Base-by-base conservation (phyloP, 2,329 filamentous ascomycete genomes). In the Nigrospora oryzae region DNA sequence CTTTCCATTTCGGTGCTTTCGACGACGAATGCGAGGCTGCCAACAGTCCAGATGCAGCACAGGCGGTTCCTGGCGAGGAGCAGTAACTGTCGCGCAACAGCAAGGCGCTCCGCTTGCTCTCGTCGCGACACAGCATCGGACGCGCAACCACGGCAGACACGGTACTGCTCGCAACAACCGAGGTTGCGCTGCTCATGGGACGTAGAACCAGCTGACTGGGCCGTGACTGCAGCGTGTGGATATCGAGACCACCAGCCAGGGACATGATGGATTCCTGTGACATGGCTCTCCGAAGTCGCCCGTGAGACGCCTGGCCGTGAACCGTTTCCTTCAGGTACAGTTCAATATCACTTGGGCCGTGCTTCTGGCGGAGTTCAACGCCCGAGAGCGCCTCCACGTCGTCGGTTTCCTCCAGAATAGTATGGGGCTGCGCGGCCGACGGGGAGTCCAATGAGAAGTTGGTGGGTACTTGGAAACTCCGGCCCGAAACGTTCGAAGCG, bases 201-300 rank as follows among this genome's bases (percentile, higher is more conserved):
- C 74, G 60, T 49, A 79, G 57, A 17, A 83, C 78, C 47, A 93
- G 75, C 56, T 94, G 87, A 32, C 85, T 87, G 0, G 88, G 87
- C 4, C 86, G 79, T 2, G 76, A 74, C 55, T 84, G 83, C 5
- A 94, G 72, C 0, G 86, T 89, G 61, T 95, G 89, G 41, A 95
- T 94, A 59, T 96, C 91, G 61, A 95, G 83, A 2, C 89, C 89
- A 4, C 89, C 89, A 0, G 83, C 80, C 2, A 95, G 76, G 0
- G 90, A 96, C 53, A 96, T 77, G 49, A 96, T 83, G 15, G 88
- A 95, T 60, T 96, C 90, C 54, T 95, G 89, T 2, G 90, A 95
- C 2, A 81, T 60, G 3, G 81, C 74, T 31, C 84, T 82, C 36
- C 79, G 84, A 4, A 90, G 63, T 2, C 64, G 63, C 43, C 66